Evolutionary conservation across 371 early-diverging fungal genomes (phyloP), one percentile per base, ranked within the genome.

Genomic region (Umbelopsis sp.): DNA sequence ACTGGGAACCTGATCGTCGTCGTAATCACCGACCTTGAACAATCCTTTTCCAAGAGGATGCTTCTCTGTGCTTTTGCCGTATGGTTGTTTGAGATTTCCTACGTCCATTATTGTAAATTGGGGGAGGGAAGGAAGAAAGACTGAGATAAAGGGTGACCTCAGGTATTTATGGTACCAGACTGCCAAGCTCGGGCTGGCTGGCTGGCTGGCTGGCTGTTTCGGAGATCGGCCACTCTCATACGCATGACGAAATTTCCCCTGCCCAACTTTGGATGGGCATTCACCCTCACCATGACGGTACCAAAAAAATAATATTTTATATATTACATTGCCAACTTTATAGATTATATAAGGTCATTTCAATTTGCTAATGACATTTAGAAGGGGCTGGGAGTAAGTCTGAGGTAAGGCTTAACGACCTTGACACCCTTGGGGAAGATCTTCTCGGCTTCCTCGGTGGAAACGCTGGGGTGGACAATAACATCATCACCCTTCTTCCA

Each of bases 401-500:
- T 92, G 51, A 97, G 86, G 76, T 97, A 97, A 57, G 96, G 96
- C 78, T 88, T 91, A 63, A 94, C 80, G 63, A 88, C 88, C 72
- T 85, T 86, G 80, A 89, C 92, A 35, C 90, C 91, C 72, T 83
- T 83, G 32, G 95, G 94, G 87, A 96, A 97, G 29, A 93, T 67
- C 70, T 82, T 82, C 24, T 85, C 84, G 48, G 96, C 96, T 78
- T 94, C 93, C 65, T 92, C 94, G 70, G 92, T 89, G 29, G 87
- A 77, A 44, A 96, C 92, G 22, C 89, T 85, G 62, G 92, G 93
- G 72, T 94, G 98, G 38, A 97, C 90, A 73, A 97, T 95, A 50
- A 97, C 95, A 71, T 94, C 91, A 64, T 91, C 91, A 29, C 92
- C 93, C 63, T 87, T 83, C 80, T 85, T 89, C 98, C 98, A 98